Conservation (phyloP, 371 early-diverging fungal species). For the Apophysomyces trapeziformis region DNA sequence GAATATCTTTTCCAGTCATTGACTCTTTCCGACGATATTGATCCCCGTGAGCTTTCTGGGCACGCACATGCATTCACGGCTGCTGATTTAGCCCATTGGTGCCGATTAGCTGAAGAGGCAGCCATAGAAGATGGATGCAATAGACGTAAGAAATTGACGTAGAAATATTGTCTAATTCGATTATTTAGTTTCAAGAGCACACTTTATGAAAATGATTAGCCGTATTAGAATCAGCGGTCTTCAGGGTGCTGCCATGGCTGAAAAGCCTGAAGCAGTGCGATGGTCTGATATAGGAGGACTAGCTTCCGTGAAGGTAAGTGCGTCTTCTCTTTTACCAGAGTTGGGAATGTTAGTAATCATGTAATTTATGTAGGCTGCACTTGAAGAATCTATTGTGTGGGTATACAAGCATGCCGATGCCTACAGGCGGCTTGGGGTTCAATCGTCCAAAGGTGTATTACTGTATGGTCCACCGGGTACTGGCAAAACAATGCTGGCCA, state of each 20-base stretch:
- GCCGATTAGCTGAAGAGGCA: constrained; percentile 42
- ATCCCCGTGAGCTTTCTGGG: constrained; percentile 31
- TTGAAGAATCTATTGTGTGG: constrained; percentile 94
- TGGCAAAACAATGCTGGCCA: constrained; percentile 88
- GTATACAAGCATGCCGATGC: constrained; percentile 71
- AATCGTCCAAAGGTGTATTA: constrained; percentile 73
- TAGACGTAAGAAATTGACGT: background rate
- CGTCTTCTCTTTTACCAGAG: constrained; percentile 11
- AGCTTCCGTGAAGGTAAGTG: constrained; percentile 73
- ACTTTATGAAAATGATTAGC: constrained; percentile 39
- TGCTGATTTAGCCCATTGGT: constrained; percentile 62
- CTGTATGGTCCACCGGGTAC: constrained; percentile 94
- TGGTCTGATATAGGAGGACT: constrained; percentile 98
- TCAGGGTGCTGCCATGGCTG: constrained; percentile 42
- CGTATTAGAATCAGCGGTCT: constrained; percentile 42
- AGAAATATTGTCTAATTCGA: constrained; percentile 7
- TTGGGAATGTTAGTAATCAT: background rate
- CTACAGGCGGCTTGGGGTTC: constrained; percentile 67
- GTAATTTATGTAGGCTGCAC: constrained; percentile 42
- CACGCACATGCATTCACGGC: constrained; percentile 62
- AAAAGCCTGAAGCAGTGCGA: constrained; percentile 55
- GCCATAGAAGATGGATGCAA: constrained; percentile 19
- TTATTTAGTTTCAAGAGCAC: constrained; percentile 15
- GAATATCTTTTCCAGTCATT: constrained; percentile 20
- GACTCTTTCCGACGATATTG: constrained; percentile 10